phyloP scores from a whole-genome alignment of 352 stramenopile genomes.

The Globisporangium radiosum region DNA sequence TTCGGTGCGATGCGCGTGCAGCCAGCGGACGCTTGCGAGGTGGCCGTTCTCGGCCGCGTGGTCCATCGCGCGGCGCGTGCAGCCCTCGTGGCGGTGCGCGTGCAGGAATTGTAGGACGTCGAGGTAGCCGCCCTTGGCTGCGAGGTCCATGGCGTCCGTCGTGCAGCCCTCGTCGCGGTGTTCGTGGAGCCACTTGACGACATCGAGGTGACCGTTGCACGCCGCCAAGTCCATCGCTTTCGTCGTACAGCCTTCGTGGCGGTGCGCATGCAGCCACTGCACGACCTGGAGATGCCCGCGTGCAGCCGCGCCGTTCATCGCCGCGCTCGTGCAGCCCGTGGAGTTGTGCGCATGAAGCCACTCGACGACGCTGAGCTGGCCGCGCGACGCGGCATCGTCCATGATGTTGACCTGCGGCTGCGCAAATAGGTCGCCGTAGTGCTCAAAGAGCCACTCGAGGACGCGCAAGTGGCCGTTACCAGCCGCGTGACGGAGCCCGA shows the following conservation, averaged over 20 bases:
- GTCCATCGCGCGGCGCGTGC: constrained; percentile 36
- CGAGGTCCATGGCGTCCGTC: constrained; percentile 32
- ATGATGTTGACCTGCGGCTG: constrained; percentile 30
- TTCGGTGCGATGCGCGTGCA: constrained; percentile 27
- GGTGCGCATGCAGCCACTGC: constrained; percentile 34
- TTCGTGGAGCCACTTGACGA: constrained; percentile 38
- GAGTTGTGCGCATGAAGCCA: constrained; percentile 25
- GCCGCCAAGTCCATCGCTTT: constrained; percentile 59
- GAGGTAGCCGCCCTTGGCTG: constrained; percentile 27
- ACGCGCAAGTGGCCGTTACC: constrained; percentile 32
- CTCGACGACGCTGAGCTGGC: constrained; percentile 27
- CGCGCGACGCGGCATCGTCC: constrained; percentile 27
- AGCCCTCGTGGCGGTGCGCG: constrained; percentile 27
- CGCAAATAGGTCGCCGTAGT: constrained; percentile 19
- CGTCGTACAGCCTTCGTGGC: constrained; percentile 29
- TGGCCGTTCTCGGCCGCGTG: constrained; percentile 37
- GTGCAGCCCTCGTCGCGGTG: constrained; percentile 30
- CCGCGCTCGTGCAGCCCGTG: constrained; percentile 35
- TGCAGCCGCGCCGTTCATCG: constrained; percentile 34
- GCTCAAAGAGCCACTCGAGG: constrained; percentile 32
- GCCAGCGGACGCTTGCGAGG: constrained; percentile 30
- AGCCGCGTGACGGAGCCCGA: constrained; percentile 24
- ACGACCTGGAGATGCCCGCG: constrained; percentile 34
- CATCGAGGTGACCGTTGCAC: constrained; percentile 32
- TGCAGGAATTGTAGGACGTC: constrained; percentile 33